Evolutionary conservation across 345 rosid species (phyloP), one percentile per base, ranked within the genome.

Genomic region (Excoecaria cochinchinensis): DNA sequence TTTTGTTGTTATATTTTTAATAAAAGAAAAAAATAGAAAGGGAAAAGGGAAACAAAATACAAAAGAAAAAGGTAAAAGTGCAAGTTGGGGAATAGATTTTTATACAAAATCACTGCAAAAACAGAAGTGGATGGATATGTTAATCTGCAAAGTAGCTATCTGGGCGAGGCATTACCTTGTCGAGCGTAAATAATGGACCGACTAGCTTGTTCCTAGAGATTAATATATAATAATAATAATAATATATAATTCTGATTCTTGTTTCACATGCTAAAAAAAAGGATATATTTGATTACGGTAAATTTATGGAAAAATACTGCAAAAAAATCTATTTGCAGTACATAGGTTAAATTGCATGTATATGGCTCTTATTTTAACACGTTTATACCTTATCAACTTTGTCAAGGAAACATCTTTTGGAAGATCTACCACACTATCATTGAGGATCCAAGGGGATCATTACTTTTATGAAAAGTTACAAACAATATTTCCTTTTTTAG

Each of bases 341-440:
- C 1, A 8, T 40, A 46, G 38, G 53, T 67, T 67, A 38, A 14
- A 53, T 36, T 21, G 4, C 5, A 67, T 0, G 51, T 17, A 40
- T 57, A 72, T 47, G 68, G 67, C 17, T 57, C 47, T n/a, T 56
- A 46, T 44, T 25, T 4, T 8, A 59, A 59, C 67, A 72, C 68
- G 67, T 72, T 17, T 11, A 6, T 38, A 14, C 3, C 4, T 4
- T 17, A 11, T n/a, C 44, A 39, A 55, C 19, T 13, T 38, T 42
- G 40, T 60, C 19, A 19, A 15, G 58, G 58, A 44, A 13, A 53
- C 4, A 53, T 14, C 58, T 53, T 53, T 16, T 0, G n/a, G 58
- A 56, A 56, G 60, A n/a, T 56, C 60, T 56, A 5, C 25, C 11
- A 56, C 21, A 3, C 3, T 15, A 5, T 53, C n/a, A 53, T n/a